A percentile compares a stretch with the other conserved stretches of the same genome.
Evolutionary conservation across 2,329 filamentous ascomycete species (phyloP).

Genomic region (Claviceps capensis): DNA sequence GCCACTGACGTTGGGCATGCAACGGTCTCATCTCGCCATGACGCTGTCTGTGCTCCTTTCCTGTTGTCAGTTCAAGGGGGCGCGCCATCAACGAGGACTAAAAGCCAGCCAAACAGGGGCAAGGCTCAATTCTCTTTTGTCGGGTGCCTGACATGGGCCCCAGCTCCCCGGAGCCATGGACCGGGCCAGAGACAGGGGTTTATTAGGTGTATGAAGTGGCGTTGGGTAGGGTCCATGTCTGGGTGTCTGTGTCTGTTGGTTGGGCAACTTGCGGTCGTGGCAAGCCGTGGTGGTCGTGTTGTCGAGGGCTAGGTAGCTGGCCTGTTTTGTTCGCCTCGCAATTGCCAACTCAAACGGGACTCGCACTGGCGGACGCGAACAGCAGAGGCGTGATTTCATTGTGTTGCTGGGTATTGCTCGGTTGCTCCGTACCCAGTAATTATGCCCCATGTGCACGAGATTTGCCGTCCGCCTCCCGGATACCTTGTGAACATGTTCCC

Average conservation of each 20-base stretch:
- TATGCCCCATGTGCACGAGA: not conserved
- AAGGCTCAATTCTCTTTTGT: slow-evolving; percentile 2
- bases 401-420: not conserved
- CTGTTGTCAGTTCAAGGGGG: not conserved
- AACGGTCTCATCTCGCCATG: not conserved
- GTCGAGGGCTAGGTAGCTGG: not conserved
- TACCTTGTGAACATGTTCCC: too few relatives aligned
- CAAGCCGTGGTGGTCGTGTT: not conserved
- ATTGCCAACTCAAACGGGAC: slow-evolving; percentile 1
- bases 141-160: slow-evolving; percentile 7
- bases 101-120: slow-evolving; percentile 3
- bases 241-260: not conserved
- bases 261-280: not conserved
- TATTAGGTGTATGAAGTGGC: not conserved
- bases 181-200: slow-evolving; percentile 4
- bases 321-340: slow-evolving; percentile 1
- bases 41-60: not conserved
- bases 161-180: slow-evolving; percentile 6
- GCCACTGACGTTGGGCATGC: not conserved
- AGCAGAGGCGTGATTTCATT: not conserved
- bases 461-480: not conserved
- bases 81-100: not conserved
- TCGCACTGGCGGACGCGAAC: not conserved
- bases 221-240: slow-evolving; percentile 1
- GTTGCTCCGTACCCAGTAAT: not conserved